Evolutionary conservation across 2,329 filamentous ascomycete species (phyloP), one percentile per base, ranked within the genome.

Genomic region (Fusarium sp.): DNA sequence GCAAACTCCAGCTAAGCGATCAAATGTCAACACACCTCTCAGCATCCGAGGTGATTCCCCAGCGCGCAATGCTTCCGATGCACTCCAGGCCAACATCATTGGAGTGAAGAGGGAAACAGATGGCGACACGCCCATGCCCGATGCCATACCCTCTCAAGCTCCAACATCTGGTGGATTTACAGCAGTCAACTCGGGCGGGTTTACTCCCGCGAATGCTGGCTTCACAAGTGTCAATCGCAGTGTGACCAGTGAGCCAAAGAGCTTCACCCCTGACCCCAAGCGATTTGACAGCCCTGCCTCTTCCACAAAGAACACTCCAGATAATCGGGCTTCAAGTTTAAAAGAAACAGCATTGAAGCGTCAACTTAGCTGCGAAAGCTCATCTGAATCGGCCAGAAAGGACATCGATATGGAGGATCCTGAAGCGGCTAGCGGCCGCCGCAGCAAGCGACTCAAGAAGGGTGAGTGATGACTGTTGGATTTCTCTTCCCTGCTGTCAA

Each of bases 381-480:
- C 78, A 8, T 78, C 85, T 11, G 87, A 89, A 70, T 84, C 83
- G 0, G 76, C 82, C 4, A 86, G 82, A 71, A 87, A 86, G 69
- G 88, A 90, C 26, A 81, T 79, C 15, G 83, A 84, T 8, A 87
- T 85, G 39, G 89, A 90, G 15, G 92, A 94, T 60, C 83, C 82
- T 3, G 92, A 94, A 56, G 86, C 85, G 75, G 89, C 67, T 22
- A 70, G 89, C 70, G 94, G 93, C 73, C 90, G 96, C 71, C 91
- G 96, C 66, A 98, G 95, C 83, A 99, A 99, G 85, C 91, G 96
- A 48, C 87, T 98, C 18, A 97, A 96, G 83, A 98, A 97, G 67
- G 79, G 79, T 75, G 74, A 55, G 78, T 67, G 33, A 42, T 48
- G 31, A 33, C 33, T 44, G 38, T 17, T 54, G 28, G 15, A 55